Base-by-base conservation (phyloP, 345 rosid species). In the Citrus unshiu region DNA sequence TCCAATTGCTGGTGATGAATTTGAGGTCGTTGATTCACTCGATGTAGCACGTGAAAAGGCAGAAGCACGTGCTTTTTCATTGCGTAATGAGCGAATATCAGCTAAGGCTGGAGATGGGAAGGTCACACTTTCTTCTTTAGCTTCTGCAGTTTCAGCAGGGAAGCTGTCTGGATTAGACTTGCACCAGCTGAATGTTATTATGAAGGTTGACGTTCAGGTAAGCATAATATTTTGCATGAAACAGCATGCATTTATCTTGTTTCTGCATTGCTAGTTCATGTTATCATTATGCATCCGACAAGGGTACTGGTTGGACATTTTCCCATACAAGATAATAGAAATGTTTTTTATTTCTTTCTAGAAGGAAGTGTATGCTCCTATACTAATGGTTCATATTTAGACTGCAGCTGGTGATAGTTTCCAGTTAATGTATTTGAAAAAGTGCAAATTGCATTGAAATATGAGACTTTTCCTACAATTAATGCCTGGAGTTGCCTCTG, bases 151-250 rank as follows among this genome's bases (percentile, higher is more conserved):
- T 81, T 91, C 98, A 77, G 79, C 93, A 5, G 89, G 97, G 81
- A 94, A 86, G 86, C 86, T 86, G 83, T 87, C 97, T 77, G 99
- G 99, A 78, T 61, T 96, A 78, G 98, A 93, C 85, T 90, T 96
- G 89, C 99, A 96, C 86, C 97, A 91, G 86, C 89, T 96, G 77
- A 96, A 94, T 90, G 85, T 94, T 74, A 89, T 96, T 76, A 68
- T 94, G 90, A 96, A 96, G 87, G 98, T 96, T 24, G 99, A 96
- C 79, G 88, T 96, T 79, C 99, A 96, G 98, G 98, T 96, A 86
- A 79, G 78, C 72, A 39, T 71, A 70, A 63, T 70, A 24, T 79
- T 67, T 29, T 51, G 43, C 18, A 1, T 25, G 18, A 30, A 75
- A 29, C 27, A 56, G 35, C 75, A 10, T 57, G 58, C 75, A 5